A percentile compares a stretch with the other conserved stretches of the same genome.
These are phyloP conservation scores for Obba rivulosa DNA, from an alignment of 768 basidiomycete species.

Conservation along the genomic window DNA sequence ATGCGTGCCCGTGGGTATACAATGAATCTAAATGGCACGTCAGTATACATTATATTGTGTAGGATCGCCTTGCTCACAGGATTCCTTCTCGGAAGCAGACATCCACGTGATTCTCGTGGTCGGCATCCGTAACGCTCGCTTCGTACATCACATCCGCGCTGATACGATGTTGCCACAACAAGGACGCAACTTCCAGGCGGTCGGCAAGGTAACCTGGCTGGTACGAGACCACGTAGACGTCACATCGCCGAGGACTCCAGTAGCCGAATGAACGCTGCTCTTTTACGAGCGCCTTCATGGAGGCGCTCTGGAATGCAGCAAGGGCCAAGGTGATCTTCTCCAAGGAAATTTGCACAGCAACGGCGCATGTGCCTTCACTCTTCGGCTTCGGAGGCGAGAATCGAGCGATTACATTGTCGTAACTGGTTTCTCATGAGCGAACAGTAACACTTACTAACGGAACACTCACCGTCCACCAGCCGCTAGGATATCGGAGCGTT, in stretches of 20 bases:
- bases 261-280: slow-evolving; percentile 81
- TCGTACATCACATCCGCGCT: slow-evolving; percentile 90
- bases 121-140: slow-evolving; percentile 53
- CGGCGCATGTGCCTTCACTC: slow-evolving; percentile 52
- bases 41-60: not conserved
- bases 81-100: slow-evolving; percentile 79
- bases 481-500: slow-evolving; percentile 66
- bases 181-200: slow-evolving; percentile 68
- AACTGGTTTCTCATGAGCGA: slow-evolving; percentile 36
- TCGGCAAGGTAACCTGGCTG: slow-evolving; percentile 72
- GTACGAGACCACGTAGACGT: slow-evolving; percentile 81
- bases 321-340: slow-evolving; percentile 72
- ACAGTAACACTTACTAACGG: not conserved
- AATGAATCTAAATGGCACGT: slow-evolving; percentile 35
- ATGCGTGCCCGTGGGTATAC: slow-evolving; percentile 51
- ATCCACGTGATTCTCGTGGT: slow-evolving; percentile 62
- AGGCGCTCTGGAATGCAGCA: slow-evolving; percentile 61
- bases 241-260: slow-evolving; percentile 87
- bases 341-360: slow-evolving; percentile 71
- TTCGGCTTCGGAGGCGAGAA: slow-evolving; percentile 54
- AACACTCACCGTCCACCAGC: slow-evolving; percentile 68
- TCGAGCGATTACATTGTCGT: slow-evolving; percentile 63
- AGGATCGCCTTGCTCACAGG: slow-evolving; percentile 41
- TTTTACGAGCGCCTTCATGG: slow-evolving; percentile 65
- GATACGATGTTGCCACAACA: slow-evolving; percentile 77